A percentile compares a stretch with the other conserved stretches of the same genome.
phyloP scores from a whole-genome alignment of 1,284 basidiomycete species.

The Melampsora americana region DNA sequence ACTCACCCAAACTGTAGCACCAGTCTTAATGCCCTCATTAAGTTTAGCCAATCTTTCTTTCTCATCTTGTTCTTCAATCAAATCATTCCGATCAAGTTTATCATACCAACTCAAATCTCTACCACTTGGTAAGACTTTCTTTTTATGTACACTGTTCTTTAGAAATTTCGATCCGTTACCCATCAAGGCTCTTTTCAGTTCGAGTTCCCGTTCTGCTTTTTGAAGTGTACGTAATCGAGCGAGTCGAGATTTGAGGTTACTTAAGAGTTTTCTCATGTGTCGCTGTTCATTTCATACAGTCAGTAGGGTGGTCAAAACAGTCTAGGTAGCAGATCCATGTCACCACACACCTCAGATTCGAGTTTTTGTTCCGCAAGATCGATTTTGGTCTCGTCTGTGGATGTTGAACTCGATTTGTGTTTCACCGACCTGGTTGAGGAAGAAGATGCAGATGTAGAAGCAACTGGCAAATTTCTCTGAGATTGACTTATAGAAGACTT shows the following conservation, averaged over 20 bases:
- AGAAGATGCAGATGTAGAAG: not conserved
- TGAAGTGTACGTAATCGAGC: conserved; percentile 22
- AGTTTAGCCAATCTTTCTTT: conserved; percentile 19
- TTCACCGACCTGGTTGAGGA: not conserved
- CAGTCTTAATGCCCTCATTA: conserved; percentile 40
- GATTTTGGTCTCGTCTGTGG: not conserved
- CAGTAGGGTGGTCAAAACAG: not conserved
- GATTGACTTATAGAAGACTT: not conserved
- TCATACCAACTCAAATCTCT: conserved; percentile 43
- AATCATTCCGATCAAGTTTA: conserved; percentile 39
- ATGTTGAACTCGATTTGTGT: not conserved
- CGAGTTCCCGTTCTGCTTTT: conserved; percentile 37
- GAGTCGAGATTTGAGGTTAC: conserved; percentile 21
- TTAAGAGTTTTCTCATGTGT: conserved; percentile 28
- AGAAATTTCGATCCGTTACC: conserved; percentile 40
- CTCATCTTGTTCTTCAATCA: conserved; percentile 36
- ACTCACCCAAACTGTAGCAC: conserved; percentile 41
- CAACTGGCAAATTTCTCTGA: not conserved
- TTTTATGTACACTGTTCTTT: conserved; percentile 1
- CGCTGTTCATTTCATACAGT: not conserved
- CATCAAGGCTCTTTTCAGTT: conserved; percentile 35
- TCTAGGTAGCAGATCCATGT: not conserved
- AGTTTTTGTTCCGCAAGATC: not conserved
- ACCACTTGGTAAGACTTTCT: conserved; percentile 13
- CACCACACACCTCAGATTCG: not conserved